A percentile compares a stretch with the other conserved stretches of the same genome.
Conservation (phyloP, 805 yeast species). For the Candida cerambycidarum region DNA sequence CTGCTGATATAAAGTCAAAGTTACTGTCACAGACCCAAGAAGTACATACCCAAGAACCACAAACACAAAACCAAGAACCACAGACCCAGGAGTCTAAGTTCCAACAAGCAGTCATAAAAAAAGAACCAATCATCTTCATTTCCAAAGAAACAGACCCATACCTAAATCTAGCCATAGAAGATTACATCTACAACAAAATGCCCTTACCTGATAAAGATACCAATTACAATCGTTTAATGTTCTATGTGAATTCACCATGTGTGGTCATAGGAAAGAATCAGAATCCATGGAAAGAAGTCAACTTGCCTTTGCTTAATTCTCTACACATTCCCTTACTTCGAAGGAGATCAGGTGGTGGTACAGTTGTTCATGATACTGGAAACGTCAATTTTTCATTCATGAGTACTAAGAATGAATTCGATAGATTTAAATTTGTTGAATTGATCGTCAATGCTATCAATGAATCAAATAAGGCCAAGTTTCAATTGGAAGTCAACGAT, state of each 20-base stretch:
- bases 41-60: background rate
- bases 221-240: slow-evolving; percentile 54
- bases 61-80: background rate
- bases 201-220: slow-evolving; percentile 38
- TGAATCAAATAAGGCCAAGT: slow-evolving; percentile 11
- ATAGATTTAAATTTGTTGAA: slow-evolving; percentile 53
- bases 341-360: slow-evolving; percentile 91
- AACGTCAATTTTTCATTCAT: slow-evolving; percentile 85
- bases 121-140: slow-evolving; percentile 53
- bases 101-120: slow-evolving; percentile 14
- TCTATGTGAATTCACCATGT: slow-evolving; percentile 79
- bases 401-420: slow-evolving; percentile 64
- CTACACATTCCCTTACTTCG: slow-evolving; percentile 67
- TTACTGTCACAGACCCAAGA: too few species aligned
- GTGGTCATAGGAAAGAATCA: slow-evolving; percentile 97
- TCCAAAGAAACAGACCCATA: slow-evolving; percentile 66
- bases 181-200: slow-evolving; percentile 65
- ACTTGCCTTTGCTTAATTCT: slow-evolving; percentile 52
- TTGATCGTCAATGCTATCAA: slow-evolving; percentile 40
- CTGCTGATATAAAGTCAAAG: slow-evolving; percentile 28
- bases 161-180: slow-evolving; percentile 78
- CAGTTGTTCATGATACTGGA: slow-evolving; percentile 92
- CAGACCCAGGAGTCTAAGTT: background rate
- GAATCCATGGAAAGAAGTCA: slow-evolving; percentile 88
- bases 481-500: slow-evolving; percentile 52